phyloP scores from a whole-genome alignment of 176 grass and related monocot species.

The Pharus latifolius region DNA sequence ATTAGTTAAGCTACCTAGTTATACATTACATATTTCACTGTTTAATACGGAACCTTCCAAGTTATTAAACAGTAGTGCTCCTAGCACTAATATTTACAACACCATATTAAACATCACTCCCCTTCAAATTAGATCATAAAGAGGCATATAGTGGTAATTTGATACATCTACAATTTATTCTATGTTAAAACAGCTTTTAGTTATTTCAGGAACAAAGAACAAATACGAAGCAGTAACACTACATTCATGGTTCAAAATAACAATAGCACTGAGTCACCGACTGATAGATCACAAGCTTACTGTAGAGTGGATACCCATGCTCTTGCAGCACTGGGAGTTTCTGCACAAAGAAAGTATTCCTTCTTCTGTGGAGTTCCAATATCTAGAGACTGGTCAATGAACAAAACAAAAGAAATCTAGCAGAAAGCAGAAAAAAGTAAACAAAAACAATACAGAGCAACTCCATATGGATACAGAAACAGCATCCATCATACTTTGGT shows the following conservation, averaged over 20 bases:
- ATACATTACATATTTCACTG: not conserved
- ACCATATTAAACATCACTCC: not conserved
- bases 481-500: slow-evolving; percentile 75
- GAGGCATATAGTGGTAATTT: not conserved
- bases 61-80: no score
- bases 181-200: not conserved
- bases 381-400: slow-evolving; percentile 67
- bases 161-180: not conserved
- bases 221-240: not conserved
- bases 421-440: not conserved
- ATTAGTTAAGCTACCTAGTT: not conserved
- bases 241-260: not conserved
- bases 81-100: not conserved
- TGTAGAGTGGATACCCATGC: slow-evolving; percentile 85
- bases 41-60: no score
- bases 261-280: not conserved
- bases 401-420: slow-evolving; percentile 20
- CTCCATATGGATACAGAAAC: slow-evolving; percentile 72
- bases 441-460: not conserved
- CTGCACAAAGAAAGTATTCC: slow-evolving; percentile 77
- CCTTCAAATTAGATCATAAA: not conserved
- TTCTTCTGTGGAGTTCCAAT: slow-evolving; percentile 87
- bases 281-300: slow-evolving; percentile 37
- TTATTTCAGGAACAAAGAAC: not conserved
- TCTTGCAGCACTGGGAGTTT: slow-evolving; percentile 74